phyloP scores from a whole-genome alignment of 1,139 yeast genomes.

The Magnusiomyces clavatus region DNA sequence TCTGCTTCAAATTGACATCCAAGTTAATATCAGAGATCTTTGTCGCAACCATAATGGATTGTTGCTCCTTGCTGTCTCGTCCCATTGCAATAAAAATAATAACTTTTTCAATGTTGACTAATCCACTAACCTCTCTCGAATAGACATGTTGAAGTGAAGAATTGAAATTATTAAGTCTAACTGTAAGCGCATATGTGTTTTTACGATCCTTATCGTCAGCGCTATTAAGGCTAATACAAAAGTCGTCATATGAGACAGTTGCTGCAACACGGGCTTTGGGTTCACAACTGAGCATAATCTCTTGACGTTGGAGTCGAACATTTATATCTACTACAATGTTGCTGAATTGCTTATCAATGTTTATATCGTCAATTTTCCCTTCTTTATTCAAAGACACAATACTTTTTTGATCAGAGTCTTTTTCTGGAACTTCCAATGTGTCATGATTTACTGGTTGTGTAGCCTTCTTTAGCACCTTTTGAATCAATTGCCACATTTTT shows the following conservation, averaged over 20 bases:
- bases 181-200: conserved; percentile 35
- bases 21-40: conserved; percentile 51
- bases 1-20: conserved; percentile 70
- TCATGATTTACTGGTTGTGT: conserved; percentile 2
- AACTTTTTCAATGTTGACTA: conserved; percentile 48
- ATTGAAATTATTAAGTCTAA: conserved; percentile 45
- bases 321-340: conserved; percentile 59
- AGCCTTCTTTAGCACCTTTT: conserved; percentile 21
- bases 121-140: conserved; percentile 83
- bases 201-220: conserved; percentile 27
- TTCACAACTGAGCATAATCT: conserved; percentile 73
- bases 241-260: conserved; percentile 61
- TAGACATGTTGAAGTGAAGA: conserved; percentile 83
- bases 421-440: background rate
- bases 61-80: conserved; percentile 17
- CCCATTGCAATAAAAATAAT: conserved; percentile 33
- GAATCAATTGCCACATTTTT: conserved; percentile 39
- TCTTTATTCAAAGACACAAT: too few relatives aligned
- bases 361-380: conserved; percentile 5
- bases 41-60: conserved; percentile 37
- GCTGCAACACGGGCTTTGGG: conserved; percentile 93
- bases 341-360: conserved; percentile 23
- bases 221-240: conserved; percentile 51
- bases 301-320: conserved; percentile 62
- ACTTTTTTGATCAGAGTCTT: background rate